These are phyloP conservation scores for Cystobasidium slooffiae DNA, from an alignment of 1,284 basidiomycete genomes.

Conservation along the genomic window DNA sequence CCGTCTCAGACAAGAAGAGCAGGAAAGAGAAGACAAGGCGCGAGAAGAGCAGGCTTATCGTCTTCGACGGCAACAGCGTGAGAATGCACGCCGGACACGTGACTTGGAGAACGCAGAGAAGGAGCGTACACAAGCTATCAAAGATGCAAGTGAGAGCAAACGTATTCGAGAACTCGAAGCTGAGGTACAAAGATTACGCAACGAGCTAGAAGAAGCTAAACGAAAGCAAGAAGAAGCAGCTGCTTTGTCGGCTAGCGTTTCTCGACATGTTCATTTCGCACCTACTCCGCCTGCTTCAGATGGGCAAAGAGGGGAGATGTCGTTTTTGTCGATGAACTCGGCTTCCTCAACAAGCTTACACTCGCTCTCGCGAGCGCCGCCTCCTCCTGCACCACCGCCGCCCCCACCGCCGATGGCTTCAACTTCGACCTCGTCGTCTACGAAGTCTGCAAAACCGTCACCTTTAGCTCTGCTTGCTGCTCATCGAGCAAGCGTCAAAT, in stretches of 20 bases:
- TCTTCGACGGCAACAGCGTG: conserved; percentile 8
- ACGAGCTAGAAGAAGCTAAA: conserved; percentile 31
- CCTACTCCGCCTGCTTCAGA: conserved; percentile 33
- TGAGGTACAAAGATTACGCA: conserved; percentile 27
- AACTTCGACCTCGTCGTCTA: not conserved
- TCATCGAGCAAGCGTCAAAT: conserved; percentile 7
- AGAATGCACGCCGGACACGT: conserved; percentile 16
- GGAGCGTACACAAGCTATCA: conserved; percentile 11
- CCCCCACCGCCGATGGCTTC: conserved; percentile 29
- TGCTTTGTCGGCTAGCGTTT: not conserved
- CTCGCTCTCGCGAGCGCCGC: not conserved
- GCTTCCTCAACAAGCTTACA: not conserved
- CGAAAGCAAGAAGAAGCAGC: conserved; percentile 20
- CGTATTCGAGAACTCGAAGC: conserved; percentile 36
- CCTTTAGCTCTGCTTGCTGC: conserved; percentile 30
- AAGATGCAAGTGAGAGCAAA: conserved; percentile 22
- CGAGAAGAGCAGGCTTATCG: conserved; percentile 2
- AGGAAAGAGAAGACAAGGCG: not conserved
- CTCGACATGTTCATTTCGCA: conserved; percentile 34
- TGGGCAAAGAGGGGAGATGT: not conserved
- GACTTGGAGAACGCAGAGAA: conserved; percentile 13
- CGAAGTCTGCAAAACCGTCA: not conserved
- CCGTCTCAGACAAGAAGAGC: not conserved
- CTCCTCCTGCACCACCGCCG: conserved; percentile 6
- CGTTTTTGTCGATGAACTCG: conserved; percentile 11